A percentile compares a stretch with the other conserved stretches of the same genome.
phyloP scores from a whole-genome alignment of 257 asterid species.

The Oldenlandia corymbosa region DNA sequence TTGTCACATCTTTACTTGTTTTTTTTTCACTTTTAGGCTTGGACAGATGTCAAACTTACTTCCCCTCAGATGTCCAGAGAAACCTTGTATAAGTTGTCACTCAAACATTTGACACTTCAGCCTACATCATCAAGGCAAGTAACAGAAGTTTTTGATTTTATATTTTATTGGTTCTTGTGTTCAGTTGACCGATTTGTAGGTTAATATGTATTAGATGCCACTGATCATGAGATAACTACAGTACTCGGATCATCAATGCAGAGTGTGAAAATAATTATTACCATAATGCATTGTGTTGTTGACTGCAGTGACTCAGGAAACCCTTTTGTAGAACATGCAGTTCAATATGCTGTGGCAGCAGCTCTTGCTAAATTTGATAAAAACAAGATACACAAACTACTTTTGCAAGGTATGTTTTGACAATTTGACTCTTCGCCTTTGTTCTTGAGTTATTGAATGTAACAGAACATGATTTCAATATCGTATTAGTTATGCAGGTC shows the following conservation, averaged over 20 bases:
- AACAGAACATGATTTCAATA: slow-evolving; percentile 28
- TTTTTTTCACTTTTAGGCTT: slow-evolving; percentile 41
- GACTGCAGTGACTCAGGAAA: slow-evolving; percentile 76
- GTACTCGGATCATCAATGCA: background rate
- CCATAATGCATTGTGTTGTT: slow-evolving; percentile 17
- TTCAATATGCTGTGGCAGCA: slow-evolving; percentile 83
- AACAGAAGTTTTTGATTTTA: background rate
- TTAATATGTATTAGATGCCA: too few species aligned
- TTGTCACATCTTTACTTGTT: background rate
- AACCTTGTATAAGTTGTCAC: slow-evolving; percentile 69
- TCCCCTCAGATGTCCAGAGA: slow-evolving; percentile 97
- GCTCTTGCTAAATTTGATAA: slow-evolving; percentile 58
- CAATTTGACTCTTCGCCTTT: slow-evolving; percentile 16
- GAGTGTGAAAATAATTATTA: slow-evolving; percentile 7
- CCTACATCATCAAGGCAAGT: slow-evolving; percentile 56
- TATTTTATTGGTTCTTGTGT: too few species aligned
- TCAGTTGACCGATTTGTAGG: too few species aligned
- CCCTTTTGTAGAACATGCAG: slow-evolving; percentile 86
- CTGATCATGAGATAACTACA: background rate
- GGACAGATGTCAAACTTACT: slow-evolving; percentile 85
- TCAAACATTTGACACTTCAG: slow-evolving; percentile 54
- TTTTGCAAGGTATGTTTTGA: slow-evolving; percentile 65
- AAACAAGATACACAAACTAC: slow-evolving; percentile 53
- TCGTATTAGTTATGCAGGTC: slow-evolving; percentile 63
- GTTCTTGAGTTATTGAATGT: slow-evolving; percentile 4